Evolutionary conservation across 192 early-diverging fungal genomes (phyloP).

Genomic region (Chytriomyces confervae): DNA sequence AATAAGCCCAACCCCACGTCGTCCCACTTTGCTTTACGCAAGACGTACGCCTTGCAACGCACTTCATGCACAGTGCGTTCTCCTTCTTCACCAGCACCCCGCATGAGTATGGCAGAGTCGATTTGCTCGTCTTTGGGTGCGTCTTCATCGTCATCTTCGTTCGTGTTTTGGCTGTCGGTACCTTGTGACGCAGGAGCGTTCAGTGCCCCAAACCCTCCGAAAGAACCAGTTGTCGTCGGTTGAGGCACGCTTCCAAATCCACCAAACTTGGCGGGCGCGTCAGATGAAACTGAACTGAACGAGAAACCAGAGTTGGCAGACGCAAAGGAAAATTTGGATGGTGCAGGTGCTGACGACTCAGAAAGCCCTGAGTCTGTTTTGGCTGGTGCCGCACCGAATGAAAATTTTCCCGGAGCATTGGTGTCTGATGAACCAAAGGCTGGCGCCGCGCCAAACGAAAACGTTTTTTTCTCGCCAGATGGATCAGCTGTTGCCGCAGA

Average conservation of each 20-base stretch:
- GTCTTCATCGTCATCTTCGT: constrained; percentile 47
- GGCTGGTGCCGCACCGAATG: neutral
- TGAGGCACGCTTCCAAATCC: neutral
- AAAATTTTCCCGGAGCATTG: neutral
- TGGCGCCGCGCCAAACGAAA: neutral
- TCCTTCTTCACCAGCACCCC: constrained; percentile 51
- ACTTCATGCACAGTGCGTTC: constrained; percentile 44
- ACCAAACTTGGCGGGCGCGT: constrained; percentile 25
- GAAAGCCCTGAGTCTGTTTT: neutral
- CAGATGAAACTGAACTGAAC: neutral
- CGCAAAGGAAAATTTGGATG: neutral
- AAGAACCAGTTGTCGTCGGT: neutral
- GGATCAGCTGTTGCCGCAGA: constrained; percentile 2
- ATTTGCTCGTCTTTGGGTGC: constrained; percentile 39
- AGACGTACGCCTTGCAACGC: constrained; percentile 28
- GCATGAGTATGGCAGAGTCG: constrained; percentile 41
- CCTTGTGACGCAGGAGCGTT: neutral
- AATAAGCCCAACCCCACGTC: constrained; percentile 45
- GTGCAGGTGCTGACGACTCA: neutral
- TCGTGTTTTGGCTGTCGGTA: neutral
- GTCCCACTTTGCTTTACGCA: constrained; percentile 34
- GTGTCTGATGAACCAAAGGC: no score
- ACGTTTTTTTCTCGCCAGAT: neutral
- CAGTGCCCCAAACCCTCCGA: constrained; percentile 16
- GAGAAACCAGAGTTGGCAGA: neutral